phyloP scores from a whole-genome alignment of 768 basidiomycete species.

The Tylopilus sp. region DNA sequence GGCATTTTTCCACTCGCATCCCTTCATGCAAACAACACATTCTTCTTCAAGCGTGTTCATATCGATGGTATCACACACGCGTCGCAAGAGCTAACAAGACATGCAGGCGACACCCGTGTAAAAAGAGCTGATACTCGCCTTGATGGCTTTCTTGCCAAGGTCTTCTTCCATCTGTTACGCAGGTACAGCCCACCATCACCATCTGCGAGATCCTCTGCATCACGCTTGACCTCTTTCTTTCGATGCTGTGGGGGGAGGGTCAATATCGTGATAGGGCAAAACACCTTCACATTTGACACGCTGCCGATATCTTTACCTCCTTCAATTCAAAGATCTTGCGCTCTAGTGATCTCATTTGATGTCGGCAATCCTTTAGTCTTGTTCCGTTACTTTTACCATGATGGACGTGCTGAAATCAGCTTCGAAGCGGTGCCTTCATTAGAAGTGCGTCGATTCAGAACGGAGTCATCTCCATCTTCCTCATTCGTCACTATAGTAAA shows the following conservation, averaged over 20 bases:
- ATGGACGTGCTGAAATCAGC: background rate
- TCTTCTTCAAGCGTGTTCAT: slow-evolving; percentile 23
- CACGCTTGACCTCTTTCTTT: slow-evolving; percentile 12
- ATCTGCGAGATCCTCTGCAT: slow-evolving; percentile 12
- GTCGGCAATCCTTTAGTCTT: background rate
- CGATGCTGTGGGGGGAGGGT: slow-evolving; percentile 14
- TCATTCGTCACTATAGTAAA: slow-evolving; percentile 2
- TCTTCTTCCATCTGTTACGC: slow-evolving; percentile 7
- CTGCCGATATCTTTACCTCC: background rate
- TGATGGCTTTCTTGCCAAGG: slow-evolving; percentile 8
- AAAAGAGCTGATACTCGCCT: slow-evolving; percentile 4
- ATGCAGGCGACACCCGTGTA: background rate
- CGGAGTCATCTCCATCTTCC: background rate
- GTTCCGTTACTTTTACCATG: slow-evolving; percentile 6
- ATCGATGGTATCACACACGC: slow-evolving; percentile 14
- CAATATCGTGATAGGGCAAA: background rate
- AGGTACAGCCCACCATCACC: background rate
- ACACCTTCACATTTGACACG: slow-evolving; percentile 12
- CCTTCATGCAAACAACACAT: slow-evolving; percentile 20
- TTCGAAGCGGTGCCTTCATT: background rate
- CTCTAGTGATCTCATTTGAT: slow-evolving; percentile 12
- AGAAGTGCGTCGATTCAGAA: too few species aligned
- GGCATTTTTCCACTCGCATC: slow-evolving; percentile 15
- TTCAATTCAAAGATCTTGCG: background rate
- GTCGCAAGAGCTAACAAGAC: slow-evolving; percentile 13